Evolutionary conservation across 176 grass and related monocot species (phyloP), one percentile per base, ranked within the genome.

Genomic region (Carex pumila): DNA sequence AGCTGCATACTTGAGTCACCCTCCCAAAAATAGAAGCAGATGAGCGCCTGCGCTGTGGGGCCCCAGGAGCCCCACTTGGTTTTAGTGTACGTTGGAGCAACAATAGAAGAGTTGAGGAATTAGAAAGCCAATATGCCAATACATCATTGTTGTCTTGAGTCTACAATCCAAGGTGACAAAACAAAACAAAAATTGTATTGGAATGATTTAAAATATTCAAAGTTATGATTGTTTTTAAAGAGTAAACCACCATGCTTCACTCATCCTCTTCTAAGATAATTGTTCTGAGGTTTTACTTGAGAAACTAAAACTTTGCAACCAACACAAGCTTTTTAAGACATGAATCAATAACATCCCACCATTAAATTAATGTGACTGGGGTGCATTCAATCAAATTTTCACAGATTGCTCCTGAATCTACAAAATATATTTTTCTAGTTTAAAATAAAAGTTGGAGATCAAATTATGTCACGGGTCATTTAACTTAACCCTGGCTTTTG

Each of bases 131-230:
- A 84, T 99, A 99, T 78, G 93, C 96, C 79, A 99, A 87, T 50
- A 95, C 82, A 73, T 95, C 93, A 29, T 99, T 99, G 39, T 99
- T 99, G 50, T 99, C 96, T 81, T 99, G 96, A 83, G 96, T 99
- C 96, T 99, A 86, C 74, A 59, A 90, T 15, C 81, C 72, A 84
- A 89, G 29, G 43, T 69, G 65, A 81, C 64, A 64, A 88, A 18
- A 90, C 43, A 56, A 31, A 49, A 36, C 55, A 54, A 78, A 71
- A 57, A 5, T 56, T 55, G 73, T 34, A 78, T 6, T 78, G 53
- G 17, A 78, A 13, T 78, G 25, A 22, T 74, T 50, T 31, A 31
- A 76, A 43, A 54, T 7, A 55, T 55, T 21, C 21, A 41, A 7
- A 25, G 32, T 36, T 45, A 12, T 67, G 15, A 82, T n/a, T 60